Evolutionary conservation across 176 grass and related monocot genomes (phyloP).

Genomic region (Puccinellia tenuiflora): DNA sequence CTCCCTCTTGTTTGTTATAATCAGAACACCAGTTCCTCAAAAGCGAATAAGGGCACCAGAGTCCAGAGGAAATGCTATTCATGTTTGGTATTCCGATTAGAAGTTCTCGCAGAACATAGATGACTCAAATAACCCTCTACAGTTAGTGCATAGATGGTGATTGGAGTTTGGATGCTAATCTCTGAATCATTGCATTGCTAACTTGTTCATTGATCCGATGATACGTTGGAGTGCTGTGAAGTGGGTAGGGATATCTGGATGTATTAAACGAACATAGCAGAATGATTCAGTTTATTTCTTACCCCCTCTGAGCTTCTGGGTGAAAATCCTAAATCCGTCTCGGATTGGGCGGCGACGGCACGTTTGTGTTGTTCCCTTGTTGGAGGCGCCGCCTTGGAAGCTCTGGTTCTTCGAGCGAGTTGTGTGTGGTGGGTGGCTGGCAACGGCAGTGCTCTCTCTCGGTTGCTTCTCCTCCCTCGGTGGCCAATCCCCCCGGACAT

Average conservation of each 20-base stretch:
- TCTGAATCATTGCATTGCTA: not conserved
- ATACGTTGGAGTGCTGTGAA: not conserved
- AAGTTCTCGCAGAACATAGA: not conserved
- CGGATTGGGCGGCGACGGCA: not conserved
- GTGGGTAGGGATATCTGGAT: not conserved
- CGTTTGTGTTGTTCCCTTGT: not conserved
- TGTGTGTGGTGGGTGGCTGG: not conserved
- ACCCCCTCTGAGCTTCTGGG: not conserved
- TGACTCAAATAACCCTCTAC: not conserved
- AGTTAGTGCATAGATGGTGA: not conserved
- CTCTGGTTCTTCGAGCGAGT: not conserved
- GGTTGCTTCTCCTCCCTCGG: not conserved
- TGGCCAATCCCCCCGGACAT: not conserved
- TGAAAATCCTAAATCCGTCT: not conserved
- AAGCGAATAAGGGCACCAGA: constrained; percentile 12
- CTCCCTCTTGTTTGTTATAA: not conserved
- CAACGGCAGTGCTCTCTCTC: not conserved
- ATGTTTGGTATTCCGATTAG: not conserved
- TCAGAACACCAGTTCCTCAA: not conserved
- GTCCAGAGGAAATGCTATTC: not conserved
- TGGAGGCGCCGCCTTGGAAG: not conserved
- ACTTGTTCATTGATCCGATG: not conserved
- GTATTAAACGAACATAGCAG: not conserved
- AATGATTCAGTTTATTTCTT: too few relatives aligned
- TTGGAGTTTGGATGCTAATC: not conserved